Evolutionary conservation across 345 rosid genomes (phyloP).

Genomic region (Iberis pinnata): DNA sequence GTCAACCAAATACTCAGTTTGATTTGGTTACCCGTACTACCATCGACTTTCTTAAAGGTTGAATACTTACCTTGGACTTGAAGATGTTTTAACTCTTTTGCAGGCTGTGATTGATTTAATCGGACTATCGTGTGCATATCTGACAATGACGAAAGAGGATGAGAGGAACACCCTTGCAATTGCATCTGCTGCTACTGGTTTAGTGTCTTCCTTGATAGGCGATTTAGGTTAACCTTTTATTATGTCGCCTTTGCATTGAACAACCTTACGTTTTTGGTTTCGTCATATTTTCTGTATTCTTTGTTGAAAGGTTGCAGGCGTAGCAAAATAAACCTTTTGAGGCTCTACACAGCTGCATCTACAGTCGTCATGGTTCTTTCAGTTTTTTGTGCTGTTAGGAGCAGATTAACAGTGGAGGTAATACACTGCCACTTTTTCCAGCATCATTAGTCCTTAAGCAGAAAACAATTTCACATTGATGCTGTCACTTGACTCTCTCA

Average conservation of each 20-base stretch:
- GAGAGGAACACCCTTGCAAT: slow-evolving; percentile 27
- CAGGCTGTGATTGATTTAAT: slow-evolving; percentile 41
- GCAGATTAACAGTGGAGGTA: slow-evolving; percentile 42
- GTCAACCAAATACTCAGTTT: neutral
- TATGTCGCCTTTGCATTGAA: neutral
- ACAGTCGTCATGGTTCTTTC: slow-evolving; percentile 34
- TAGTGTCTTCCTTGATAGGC: slow-evolving; percentile 44
- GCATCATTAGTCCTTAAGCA: no score
- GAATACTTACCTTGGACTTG: no score
- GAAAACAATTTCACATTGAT: no score
- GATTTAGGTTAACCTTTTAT: slow-evolving; percentile 45
- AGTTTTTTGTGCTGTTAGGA: slow-evolving; percentile 31
- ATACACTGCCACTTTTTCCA: no score
- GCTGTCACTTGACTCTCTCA: slow-evolving; percentile 2
- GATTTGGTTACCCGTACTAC: no score
- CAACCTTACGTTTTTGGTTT: neutral
- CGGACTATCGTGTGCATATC: slow-evolving; percentile 30
- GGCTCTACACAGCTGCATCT: slow-evolving; percentile 37
- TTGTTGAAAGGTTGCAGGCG: slow-evolving; percentile 45
- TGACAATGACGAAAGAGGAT: slow-evolving; percentile 19
- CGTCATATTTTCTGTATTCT: slow-evolving; percentile 4
- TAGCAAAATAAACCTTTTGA: slow-evolving; percentile 45
- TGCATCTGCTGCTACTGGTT: slow-evolving; percentile 37
- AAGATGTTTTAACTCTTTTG: slow-evolving; percentile 10
- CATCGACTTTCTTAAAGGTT: no score